These are phyloP conservation scores for Sugiyamaella qingdaonensis DNA, from an alignment of 805 yeast genomes.

Conservation along the genomic window DNA sequence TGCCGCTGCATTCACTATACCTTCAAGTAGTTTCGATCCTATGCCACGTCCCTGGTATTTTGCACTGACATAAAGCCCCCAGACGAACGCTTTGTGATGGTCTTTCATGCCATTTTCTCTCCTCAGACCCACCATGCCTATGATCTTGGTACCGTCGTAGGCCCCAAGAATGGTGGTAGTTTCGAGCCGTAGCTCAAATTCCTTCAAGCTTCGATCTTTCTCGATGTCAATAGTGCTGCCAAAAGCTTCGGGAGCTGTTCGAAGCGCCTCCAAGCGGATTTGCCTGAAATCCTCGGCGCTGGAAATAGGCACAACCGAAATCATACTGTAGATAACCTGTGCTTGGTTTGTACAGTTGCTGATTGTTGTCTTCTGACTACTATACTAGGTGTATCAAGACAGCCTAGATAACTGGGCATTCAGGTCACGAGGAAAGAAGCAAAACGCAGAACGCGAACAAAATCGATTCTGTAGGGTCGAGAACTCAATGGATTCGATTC, in stretches of 20 bases:
- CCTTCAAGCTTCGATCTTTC: background rate
- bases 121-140: conserved; percentile 1
- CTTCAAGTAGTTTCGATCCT: background rate
- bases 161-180: background rate
- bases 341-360: too few relatives aligned
- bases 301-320: background rate
- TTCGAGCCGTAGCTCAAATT: background rate
- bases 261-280: background rate
- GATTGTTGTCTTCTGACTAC: too few relatives aligned
- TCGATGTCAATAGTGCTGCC: background rate
- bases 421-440: too few relatives aligned
- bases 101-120: background rate
- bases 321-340: background rate
- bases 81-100: background rate
- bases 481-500: too few relatives aligned
- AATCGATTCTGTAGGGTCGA: too few relatives aligned
- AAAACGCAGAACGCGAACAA: too few relatives aligned
- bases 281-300: background rate
- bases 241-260: background rate
- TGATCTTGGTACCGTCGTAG: background rate
- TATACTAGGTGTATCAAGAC: too few relatives aligned
- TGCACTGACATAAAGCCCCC: background rate
- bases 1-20: background rate
- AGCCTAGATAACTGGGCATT: too few relatives aligned
- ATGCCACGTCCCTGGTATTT: background rate